phyloP scores from a whole-genome alignment of 2,329 filamentous ascomycete species.

The Tolypocladium guangdongense region DNA sequence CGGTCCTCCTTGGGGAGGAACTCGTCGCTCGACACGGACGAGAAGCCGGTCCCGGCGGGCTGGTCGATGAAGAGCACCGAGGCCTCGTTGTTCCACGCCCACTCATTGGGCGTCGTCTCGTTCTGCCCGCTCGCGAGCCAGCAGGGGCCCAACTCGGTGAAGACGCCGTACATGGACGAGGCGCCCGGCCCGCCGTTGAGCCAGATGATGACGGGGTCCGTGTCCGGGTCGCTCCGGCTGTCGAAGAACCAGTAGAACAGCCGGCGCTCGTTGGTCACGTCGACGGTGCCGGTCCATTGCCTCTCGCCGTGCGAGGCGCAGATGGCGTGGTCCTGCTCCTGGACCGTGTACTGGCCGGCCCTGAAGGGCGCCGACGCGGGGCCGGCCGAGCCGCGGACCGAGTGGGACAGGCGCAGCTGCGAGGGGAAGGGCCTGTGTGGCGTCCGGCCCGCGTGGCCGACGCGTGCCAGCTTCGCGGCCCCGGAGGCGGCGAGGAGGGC shows the following conservation, averaged over 20 bases:
- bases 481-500: not conserved
- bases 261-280: conserved; percentile 2
- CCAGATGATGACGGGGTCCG: conserved; percentile 39
- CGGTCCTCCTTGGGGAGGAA: conserved; percentile 16
- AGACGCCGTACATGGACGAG: conserved; percentile 39
- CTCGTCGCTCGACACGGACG: conserved; percentile 19
- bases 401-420: not conserved
- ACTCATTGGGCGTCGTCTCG: conserved; percentile 38
- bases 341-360: not conserved
- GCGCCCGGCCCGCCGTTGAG: conserved; percentile 47
- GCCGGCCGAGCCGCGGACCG: not conserved
- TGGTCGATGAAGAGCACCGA: conserved; percentile 22
- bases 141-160: conserved; percentile 44
- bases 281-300: conserved; percentile 5
- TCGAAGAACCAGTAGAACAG: conserved; percentile 17
- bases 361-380: not conserved
- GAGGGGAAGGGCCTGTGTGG: no score
- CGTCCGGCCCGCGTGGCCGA: not conserved
- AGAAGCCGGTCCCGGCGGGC: conserved; percentile 23
- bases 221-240: conserved; percentile 13
- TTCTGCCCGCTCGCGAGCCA: conserved; percentile 39
- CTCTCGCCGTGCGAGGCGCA: not conserved
- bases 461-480: not conserved
- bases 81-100: conserved; percentile 43
- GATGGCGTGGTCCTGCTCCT: not conserved